Base-by-base conservation (phyloP, 148 eudicot species). In the Persicaria tinctoria region DNA sequence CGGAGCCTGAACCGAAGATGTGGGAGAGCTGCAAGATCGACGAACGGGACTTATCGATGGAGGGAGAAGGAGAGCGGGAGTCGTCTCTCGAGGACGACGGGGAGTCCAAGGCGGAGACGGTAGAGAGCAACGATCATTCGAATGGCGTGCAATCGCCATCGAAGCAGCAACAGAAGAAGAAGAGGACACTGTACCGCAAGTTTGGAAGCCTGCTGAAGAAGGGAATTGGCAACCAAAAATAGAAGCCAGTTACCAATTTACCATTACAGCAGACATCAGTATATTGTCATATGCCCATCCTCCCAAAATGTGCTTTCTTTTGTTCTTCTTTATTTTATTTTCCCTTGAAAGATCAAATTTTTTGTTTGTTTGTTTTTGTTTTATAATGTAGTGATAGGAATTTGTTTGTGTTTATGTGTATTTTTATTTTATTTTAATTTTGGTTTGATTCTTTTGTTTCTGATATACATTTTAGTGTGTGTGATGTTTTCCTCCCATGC, bases 131-230 rank as follows among this genome's bases (percentile, higher is more conserved):
- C 53, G 95, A 44, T 76, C 47, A 44, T 44, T 63, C 45, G 46
- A 45, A 63, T 84, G 38, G 96, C 91, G 68, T 85, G 70, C 46
- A 85, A 87, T 84, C 92, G 0, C 91, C 93, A 46, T 69, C 87
- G 5, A 90, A 86, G 85, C 81, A 85, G 77, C 84, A 83, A 63
- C 77, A 68, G 70, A 83, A 80, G 80, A 91, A 94, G 88, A 91
- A 94, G 85, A 91, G 88, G 73, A 86, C 98, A 4, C 78, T 94
- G 69, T 85, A 91, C 64, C 80, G 80, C 10, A 91, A 94, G 80
- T 94, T 91, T 63, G 97, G 97, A 60, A 90, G 82, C 84, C 81
- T 94, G 68, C 87, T 94, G 23, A 94, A 94, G 88, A 94, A 89
- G 83, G 80, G 90, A 69, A 77, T 85, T 53, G 79, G 86, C 86